Evolutionary conservation across 352 stramenopile genomes (phyloP).

Genomic region (Lagenidium sp.): DNA sequence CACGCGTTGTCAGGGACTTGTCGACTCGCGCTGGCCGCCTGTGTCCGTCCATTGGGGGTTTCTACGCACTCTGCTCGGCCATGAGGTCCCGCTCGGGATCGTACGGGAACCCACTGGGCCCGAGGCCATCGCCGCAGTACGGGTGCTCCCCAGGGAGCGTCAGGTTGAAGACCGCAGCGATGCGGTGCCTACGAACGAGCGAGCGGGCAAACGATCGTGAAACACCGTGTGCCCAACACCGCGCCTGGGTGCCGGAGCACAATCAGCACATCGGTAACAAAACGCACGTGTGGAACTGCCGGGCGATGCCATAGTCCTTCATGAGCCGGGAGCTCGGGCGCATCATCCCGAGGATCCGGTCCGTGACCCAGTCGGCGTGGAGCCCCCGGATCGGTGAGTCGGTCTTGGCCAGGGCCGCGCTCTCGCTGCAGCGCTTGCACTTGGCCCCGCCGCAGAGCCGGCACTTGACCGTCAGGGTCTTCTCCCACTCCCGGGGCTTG

Average conservation of each 20-base stretch:
- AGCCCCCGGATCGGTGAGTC: slow-evolving; percentile 68
- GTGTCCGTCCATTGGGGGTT: too few species aligned
- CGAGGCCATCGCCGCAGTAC: slow-evolving; percentile 82
- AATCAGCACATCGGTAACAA: neutral
- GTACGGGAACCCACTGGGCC: slow-evolving; percentile 77
- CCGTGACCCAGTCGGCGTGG: slow-evolving; percentile 83
- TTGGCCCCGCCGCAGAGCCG: slow-evolving; percentile 78
- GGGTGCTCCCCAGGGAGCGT: slow-evolving; percentile 87
- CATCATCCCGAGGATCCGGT: slow-evolving; percentile 87
- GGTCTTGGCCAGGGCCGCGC: slow-evolving; percentile 55
- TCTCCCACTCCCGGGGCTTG: slow-evolving; percentile 76
- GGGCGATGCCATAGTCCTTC: slow-evolving; percentile 65
- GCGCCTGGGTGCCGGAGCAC: neutral
- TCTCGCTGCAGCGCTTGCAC: slow-evolving; percentile 83
- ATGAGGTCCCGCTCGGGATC: slow-evolving; percentile 85
- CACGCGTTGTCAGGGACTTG: too few species aligned
- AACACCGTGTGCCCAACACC: neutral
- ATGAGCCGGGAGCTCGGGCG: slow-evolving; percentile 78
- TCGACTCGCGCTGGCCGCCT: too few species aligned
- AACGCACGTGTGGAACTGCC: slow-evolving; percentile 71
- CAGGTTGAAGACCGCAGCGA: slow-evolving; percentile 87
- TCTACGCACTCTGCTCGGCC: slow-evolving; percentile 72
- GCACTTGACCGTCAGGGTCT: slow-evolving; percentile 75
- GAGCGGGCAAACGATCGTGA: neutral
- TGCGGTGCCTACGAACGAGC: slow-evolving; percentile 36